Evolutionary conservation across 2,329 filamentous ascomycete species (phyloP).

Genomic region (Thermochaetoides dissita): DNA sequence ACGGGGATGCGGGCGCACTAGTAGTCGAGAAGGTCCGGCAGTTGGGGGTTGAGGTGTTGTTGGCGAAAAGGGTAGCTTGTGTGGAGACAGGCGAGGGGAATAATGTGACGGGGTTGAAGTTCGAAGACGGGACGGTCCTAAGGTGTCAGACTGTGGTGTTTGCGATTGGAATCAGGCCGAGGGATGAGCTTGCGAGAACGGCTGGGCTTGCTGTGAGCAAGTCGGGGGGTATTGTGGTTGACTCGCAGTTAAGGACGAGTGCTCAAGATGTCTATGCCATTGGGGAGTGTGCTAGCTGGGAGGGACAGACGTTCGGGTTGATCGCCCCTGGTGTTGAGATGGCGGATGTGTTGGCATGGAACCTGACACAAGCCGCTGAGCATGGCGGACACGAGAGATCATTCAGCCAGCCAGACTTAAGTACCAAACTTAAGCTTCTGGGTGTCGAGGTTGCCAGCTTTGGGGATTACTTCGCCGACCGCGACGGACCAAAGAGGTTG

Average conservation of each 20-base stretch:
- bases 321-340: constrained; percentile 86
- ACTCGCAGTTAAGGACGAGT: constrained; percentile 55
- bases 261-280: constrained; percentile 66
- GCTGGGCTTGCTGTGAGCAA: constrained; percentile 61
- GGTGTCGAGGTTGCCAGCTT: constrained; percentile 88
- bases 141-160: constrained; percentile 75
- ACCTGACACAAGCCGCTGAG: constrained; percentile 68
- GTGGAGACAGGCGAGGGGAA: constrained; percentile 57
- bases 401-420: constrained; percentile 75
- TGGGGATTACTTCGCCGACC: constrained; percentile 83
- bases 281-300: constrained; percentile 83
- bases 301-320: constrained; percentile 72
- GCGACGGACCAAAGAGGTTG: constrained; percentile 65
- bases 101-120: constrained; percentile 57
- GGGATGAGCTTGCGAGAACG: constrained; percentile 60
- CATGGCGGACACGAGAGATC: constrained; percentile 42
- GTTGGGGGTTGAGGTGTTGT: constrained; percentile 67
- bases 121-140: constrained; percentile 68
- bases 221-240: constrained; percentile 63
- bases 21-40: constrained; percentile 67
- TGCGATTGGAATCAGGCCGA: constrained; percentile 70
- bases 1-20: constrained; percentile 65
- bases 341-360: constrained; percentile 84
- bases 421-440: constrained; percentile 80
- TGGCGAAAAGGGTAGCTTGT: constrained; percentile 59